Evolutionary conservation across 345 rosid species (phyloP), one percentile per base, ranked within the genome.

Genomic region (Melaleuca alternifolia): DNA sequence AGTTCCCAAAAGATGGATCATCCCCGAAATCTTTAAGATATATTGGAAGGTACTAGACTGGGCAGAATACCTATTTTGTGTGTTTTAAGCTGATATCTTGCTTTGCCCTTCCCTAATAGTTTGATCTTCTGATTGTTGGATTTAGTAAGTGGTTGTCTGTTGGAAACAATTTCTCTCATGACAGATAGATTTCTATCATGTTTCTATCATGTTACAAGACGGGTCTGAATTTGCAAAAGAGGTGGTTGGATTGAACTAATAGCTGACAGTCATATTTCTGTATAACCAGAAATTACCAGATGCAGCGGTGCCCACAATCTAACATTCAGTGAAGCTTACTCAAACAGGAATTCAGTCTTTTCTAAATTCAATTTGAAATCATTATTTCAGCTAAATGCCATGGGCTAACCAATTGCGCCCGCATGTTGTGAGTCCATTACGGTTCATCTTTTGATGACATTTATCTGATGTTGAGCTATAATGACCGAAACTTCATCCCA

Each of bases 1-100:
- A 97, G 94, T 97, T 91, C 88, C 99, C 99, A n/a, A 82, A 86
- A 82, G 99, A 96, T 87, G 99, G 98, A 76, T 94, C 99, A 30
- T 86, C 96, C 1, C 85, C 99, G 24, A 96, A 96, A 92, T 97
- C 99, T 89, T 84, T 97, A 59, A 92, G 99, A 95, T 97, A 96
- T 85, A 89, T 95, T 44, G 99, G 99, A 93, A 97, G 99, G 99
- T 96, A 94, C 44, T 10, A 53, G 30, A 21, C 46, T 18, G 79
- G 33, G 21, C 79, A 71, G 79, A 71, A 71, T 71, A 33, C 24
- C 48, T 71, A 71, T 71, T 16, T 71, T 24, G 2, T 71, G 46
- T 18, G 46, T 33, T 33, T 71, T 33, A 46, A 71, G 33, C 33
- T 71, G 65, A 53, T 14, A 79, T 75, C 50, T 61, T 84, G 65